Base-by-base conservation (phyloP, 805 yeast species). In the Candida silvicultrix region DNA sequence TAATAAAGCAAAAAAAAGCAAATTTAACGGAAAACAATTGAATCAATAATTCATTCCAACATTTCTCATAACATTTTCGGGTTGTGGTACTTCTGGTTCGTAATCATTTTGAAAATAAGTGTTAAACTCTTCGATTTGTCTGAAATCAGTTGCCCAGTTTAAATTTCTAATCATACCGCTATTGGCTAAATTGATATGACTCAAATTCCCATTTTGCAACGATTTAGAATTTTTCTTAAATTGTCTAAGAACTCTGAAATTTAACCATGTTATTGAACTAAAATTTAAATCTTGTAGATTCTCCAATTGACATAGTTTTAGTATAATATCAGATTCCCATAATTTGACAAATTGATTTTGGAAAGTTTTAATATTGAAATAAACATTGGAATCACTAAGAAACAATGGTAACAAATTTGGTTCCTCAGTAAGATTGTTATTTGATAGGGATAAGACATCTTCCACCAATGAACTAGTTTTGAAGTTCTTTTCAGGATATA, bases 101-200 rank as follows among this genome's bases (percentile, higher is more conserved):
- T 23, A 25, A 12, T 57, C 56, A 19, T 42, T 39, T 3, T 21
- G 28, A 22, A 59, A 55, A 44, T 55, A 54, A 16, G 48, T 47
- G 11, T 45, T 45, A 28, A 59, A 49, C 16, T 50, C 50, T 1
- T 41, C 46, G 6, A 38, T 5, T 8, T 43, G 11, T 3, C 50
- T 47, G 34, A 51, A 57, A 22, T 38, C 32, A 43, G 45, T 51
- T 0, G 67, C 80, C 82, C 82, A 77, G 18, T 59, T 67, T n/a
- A 72, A 60, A 29, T 65, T 62, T 47, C 69, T 68, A 32, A 63
- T 61, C 80, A 77, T 74, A 0, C 83, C 83, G 1, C 78, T 69
- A 46, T 73, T 67, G 2, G 67, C 56, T 38, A 77, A 65, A 51
- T 77, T 73, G 11, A 77, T 47, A 20, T 45, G 28, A 16, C 42